Percentiles rank a stretch among this genome's conserved stretches.
Conservation (phyloP, 2,329 filamentous ascomycete species). For the Dactylonectria estremocensis region DNA sequence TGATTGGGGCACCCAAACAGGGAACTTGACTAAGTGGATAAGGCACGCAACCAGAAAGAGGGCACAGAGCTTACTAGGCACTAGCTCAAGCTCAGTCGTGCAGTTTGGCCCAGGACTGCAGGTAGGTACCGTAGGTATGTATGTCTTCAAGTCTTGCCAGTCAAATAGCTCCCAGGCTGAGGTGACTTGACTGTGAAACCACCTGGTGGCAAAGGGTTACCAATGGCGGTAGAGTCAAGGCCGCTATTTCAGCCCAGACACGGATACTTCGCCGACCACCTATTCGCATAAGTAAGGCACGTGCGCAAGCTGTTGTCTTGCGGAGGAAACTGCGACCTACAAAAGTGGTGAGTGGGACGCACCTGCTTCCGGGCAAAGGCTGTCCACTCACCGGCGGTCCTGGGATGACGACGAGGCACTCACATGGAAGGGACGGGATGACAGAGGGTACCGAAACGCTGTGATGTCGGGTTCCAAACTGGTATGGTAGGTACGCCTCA, state of each 20-base stretch:
- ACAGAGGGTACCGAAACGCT: background rate
- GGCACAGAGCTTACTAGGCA: constrained; percentile 8
- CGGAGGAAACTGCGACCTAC: background rate
- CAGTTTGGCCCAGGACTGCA: background rate
- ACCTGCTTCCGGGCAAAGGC: background rate
- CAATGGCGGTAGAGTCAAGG: background rate
- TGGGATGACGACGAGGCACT: background rate
- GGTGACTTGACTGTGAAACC: background rate
- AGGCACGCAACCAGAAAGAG: constrained; percentile 9
- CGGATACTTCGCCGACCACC: background rate
- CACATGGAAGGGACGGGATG: background rate
- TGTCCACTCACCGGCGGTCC: background rate
- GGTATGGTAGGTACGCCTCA: background rate
- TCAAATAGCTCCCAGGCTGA: background rate
- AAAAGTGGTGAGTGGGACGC: background rate
- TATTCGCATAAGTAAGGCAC: background rate
- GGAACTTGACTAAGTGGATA: constrained; percentile 26
- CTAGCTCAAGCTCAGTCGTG: background rate
- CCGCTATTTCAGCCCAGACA: background rate
- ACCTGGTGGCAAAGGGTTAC: background rate
- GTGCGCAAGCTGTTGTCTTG: background rate
- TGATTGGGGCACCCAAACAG: constrained; percentile 26
- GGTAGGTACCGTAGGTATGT: background rate
- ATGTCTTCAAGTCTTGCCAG: background rate
- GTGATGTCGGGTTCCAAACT: background rate